phyloP scores from a whole-genome alignment of 129 eudicot genomes.

The Artemisia tridentata region DNA sequence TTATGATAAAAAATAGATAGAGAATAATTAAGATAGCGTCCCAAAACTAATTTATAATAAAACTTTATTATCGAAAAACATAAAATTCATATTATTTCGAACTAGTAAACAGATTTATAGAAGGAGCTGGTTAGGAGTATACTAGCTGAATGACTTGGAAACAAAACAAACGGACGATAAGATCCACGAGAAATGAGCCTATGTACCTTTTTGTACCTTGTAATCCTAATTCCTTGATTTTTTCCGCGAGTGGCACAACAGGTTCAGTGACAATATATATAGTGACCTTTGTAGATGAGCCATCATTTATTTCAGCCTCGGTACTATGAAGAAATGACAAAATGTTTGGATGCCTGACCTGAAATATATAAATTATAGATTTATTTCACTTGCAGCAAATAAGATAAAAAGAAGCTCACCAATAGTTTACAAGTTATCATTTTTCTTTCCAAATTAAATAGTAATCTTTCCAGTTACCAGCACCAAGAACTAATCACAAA shows the following conservation, averaged over 20 bases:
- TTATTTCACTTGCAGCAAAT: neutral
- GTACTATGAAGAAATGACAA: conserved; percentile 88
- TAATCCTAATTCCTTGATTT: conserved; percentile 15
- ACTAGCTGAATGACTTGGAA: neutral
- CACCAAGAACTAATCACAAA: neutral
- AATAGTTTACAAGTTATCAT: neutral
- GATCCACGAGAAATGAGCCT: conserved; percentile 13
- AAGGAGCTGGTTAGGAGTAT: neutral
- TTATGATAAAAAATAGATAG: neutral
- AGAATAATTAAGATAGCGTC: neutral
- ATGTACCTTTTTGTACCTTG: conserved; percentile 18
- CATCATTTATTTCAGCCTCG: conserved; percentile 71
- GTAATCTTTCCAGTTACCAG: neutral
- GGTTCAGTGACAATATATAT: conserved; percentile 90
- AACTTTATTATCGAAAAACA: neutral
- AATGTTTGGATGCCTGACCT: conserved; percentile 93
- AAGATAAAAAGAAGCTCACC: neutral
- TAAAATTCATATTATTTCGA: neutral
- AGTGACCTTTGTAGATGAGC: conserved; percentile 61
- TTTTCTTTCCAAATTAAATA: neutral
- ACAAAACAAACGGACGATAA: conserved; percentile 5
- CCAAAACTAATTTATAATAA: neutral
- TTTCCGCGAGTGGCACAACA: conserved; percentile 30
- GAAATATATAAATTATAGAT: conserved; percentile 32
- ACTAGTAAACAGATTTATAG: neutral